A percentile compares a stretch with the other conserved stretches of the same genome.
phyloP scores from a whole-genome alignment of 1,284 basidiomycete species.

The Waitea zeae region DNA sequence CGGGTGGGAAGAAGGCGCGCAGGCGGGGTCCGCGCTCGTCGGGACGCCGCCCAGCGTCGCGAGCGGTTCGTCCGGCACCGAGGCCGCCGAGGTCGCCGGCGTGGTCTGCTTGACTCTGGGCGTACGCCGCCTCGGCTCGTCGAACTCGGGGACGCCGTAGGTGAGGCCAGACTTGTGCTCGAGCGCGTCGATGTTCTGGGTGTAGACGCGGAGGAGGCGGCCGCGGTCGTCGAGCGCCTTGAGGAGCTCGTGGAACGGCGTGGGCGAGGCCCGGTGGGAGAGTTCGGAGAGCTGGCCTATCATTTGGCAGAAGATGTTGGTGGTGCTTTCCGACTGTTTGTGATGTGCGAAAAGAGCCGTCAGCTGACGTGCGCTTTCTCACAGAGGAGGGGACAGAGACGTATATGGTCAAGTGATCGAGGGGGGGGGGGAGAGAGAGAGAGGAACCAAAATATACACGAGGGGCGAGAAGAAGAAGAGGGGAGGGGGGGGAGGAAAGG shows the following conservation, averaged over 20 bases:
- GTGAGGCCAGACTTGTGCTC: constrained; percentile 74
- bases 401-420: no score
- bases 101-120: constrained; percentile 16
- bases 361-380: no score
- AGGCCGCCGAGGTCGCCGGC: constrained; percentile 7
- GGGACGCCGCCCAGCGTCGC: no score
- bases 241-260: constrained; percentile 69
- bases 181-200: constrained; percentile 88
- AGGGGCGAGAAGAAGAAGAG: not conserved
- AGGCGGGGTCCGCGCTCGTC: no score
- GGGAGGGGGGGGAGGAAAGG: not conserved
- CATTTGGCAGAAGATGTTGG: constrained; percentile 77
- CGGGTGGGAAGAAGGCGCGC: no score
- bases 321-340: constrained; percentile 60
- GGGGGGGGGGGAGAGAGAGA: no score
- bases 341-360: no score
- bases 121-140: constrained; percentile 21
- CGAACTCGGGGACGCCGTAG: constrained; percentile 54
- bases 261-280: constrained; percentile 61
- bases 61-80: not conserved
- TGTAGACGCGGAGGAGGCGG: constrained; percentile 76
- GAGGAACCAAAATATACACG: no score
- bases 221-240: constrained; percentile 63
- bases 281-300: constrained; percentile 67
- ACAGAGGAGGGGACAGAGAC: no score